Percentiles rank a stretch among this genome's conserved stretches.
Conservation (phyloP, 257 asterid species). For the Verbena officinalis region DNA sequence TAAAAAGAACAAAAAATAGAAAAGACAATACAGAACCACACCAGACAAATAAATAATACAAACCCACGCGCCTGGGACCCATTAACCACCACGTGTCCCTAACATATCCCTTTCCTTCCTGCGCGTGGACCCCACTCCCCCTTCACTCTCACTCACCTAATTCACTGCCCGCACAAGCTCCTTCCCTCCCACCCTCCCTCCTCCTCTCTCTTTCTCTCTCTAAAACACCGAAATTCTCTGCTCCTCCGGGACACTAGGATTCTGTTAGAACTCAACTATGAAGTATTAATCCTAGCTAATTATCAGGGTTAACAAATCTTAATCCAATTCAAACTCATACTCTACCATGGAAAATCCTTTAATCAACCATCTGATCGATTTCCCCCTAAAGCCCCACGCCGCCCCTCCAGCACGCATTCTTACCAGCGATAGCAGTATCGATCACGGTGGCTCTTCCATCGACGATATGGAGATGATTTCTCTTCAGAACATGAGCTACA, state of each 20-base stretch:
- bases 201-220: conserved; percentile 7
- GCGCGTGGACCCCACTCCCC: conserved; percentile 54
- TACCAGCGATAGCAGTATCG: conserved; percentile 16
- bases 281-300: conserved; percentile 2
- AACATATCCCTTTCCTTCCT: neutral
- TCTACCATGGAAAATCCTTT: conserved; percentile 38
- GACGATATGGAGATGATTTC: conserved; percentile 46
- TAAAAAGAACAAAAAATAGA: neutral
- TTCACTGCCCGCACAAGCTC: conserved; percentile 21
- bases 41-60: conserved; percentile 3
- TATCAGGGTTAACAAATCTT: neutral
- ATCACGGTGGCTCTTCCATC: neutral
- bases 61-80: conserved; percentile 32
- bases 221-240: neutral
- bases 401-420: neutral
- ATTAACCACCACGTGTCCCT: conserved; percentile 38
- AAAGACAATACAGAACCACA: neutral
- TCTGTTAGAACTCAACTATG: conserved; percentile 10
- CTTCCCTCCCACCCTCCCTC: neutral
- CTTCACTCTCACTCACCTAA: conserved; percentile 39
- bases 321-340: conserved; percentile 21
- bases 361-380: conserved; percentile 30
- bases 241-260: conserved; percentile 3
- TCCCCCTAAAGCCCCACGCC: conserved; percentile 22
- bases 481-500: conserved; percentile 38